Base-by-base conservation (phyloP, 306 rosid species). In the Medicago arabica region DNA sequence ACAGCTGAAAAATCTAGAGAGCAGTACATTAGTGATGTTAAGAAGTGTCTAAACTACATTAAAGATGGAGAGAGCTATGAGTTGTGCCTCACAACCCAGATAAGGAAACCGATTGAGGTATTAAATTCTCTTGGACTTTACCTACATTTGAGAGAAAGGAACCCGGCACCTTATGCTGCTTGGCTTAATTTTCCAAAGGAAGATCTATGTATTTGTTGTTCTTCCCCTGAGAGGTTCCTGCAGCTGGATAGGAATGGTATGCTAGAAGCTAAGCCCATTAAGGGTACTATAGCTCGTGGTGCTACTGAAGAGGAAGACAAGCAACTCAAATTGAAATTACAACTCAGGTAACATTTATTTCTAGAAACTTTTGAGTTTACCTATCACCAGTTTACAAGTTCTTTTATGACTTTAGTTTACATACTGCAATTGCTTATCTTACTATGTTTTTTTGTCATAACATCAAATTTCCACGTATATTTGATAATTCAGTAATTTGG, bases 91-190 rank as follows among this genome's bases (percentile, higher is more conserved):
- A 96, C 99, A 49, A 92, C 98, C 80, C 99, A 96, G 87, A 80
- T 96, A 41, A 86, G 86, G 77, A 96, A 86, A 84, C 86, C 65
- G 40, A 79, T 90, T 14, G 85, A 84, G 74, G 82, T 87, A 74
- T 75, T 81, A 49, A 82, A 90, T 73, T 34, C 88, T 41, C 84
- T 96, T 60, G 93, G 83, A 79, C 90, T 96, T 73, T 96, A 96
- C 80, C 90, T 96, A 49, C 87, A 84, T 81, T 84, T 96, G 70
- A 89, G 99, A 83, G 96, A 90, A 72, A 96, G 81, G 80, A 96
- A 92, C 62, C 99, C 99, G 9, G 96, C 98, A 60, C 99, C 99
- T 18, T 96, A 96, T 82, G 97, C 99, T 76, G 97, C 99, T 36
- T 96, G 96, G 99, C 92, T 96, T 63, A 90, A 89, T 83, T 92